phyloP scores from a whole-genome alignment of 1,284 basidiomycete genomes.

The Kalmanozyma brasiliensis region DNA sequence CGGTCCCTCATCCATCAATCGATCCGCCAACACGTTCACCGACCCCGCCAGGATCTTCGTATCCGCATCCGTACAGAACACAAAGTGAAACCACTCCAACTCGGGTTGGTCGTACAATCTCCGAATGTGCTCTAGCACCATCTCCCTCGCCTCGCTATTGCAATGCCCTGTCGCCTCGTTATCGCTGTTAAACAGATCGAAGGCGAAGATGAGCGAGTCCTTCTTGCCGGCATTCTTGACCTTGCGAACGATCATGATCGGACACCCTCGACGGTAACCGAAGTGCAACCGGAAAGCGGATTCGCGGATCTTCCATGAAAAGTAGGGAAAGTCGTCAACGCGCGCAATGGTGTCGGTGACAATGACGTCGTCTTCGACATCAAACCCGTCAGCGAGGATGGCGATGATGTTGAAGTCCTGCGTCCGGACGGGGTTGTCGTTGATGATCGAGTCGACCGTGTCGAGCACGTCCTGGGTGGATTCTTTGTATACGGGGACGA shows the following conservation, averaged over 20 bases:
- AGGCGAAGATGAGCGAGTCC: conserved; percentile 40
- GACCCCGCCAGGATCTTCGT: conserved; percentile 35
- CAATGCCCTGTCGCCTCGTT: conserved; percentile 28
- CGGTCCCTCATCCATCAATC: conserved; percentile 26
- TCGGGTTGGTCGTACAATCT: conserved; percentile 21
- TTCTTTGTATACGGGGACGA: conserved; percentile 37
- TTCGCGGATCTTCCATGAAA: conserved; percentile 38
- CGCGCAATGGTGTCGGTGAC: conserved; percentile 13
- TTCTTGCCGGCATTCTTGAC: conserved; percentile 40
- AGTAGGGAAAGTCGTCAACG: conserved; percentile 27
- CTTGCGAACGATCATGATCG: conserved; percentile 32
- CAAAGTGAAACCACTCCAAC: conserved; percentile 25
- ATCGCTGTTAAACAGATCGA: conserved; percentile 39
- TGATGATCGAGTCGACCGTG: conserved; percentile 37
- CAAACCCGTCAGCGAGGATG: conserved; percentile 38
- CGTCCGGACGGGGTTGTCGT: conserved; percentile 19
- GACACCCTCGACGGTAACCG: conserved; percentile 19
- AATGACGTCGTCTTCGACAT: conserved; percentile 35
- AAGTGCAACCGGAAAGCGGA: conserved; percentile 30
- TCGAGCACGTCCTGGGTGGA: conserved; percentile 32
- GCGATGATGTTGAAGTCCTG: conserved; percentile 33
- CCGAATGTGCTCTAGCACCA: conserved; percentile 28
- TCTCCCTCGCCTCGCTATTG: conserved; percentile 21
- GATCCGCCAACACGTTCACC: conserved; percentile 21
- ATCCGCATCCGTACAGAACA: conserved; percentile 38